Conservation (phyloP, 2,329 filamentous ascomycete species). For the Lizonia empirigonia region DNA sequence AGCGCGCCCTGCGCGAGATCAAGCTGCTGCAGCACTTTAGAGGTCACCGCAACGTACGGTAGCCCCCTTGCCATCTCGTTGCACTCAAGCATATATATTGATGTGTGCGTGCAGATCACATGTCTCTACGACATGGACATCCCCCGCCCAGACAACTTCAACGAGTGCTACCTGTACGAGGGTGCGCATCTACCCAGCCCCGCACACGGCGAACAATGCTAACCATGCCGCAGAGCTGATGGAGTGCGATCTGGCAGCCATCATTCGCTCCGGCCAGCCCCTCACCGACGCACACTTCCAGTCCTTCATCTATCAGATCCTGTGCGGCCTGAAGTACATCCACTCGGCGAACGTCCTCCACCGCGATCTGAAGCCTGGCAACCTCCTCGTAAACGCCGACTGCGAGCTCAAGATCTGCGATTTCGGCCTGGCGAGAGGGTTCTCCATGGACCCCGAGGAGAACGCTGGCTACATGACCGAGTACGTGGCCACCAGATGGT, state of each 20-base stretch:
- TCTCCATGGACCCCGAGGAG: constrained; percentile 96
- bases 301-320: constrained; percentile 99
- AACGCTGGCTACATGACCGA: constrained; percentile 99
- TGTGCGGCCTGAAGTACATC: constrained; percentile 98
- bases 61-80: constrained; percentile 9
- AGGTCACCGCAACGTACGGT: constrained; percentile 56
- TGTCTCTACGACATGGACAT: constrained; percentile 99
- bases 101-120: constrained; percentile 73
- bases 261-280: constrained; percentile 95
- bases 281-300: constrained; percentile 99
- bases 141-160: constrained; percentile 95
- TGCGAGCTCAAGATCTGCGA: constrained; percentile 99
- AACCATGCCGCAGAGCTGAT: constrained; percentile 75
- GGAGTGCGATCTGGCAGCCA: constrained; percentile 98
- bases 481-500: constrained; percentile 98
- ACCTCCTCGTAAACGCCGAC: constrained; percentile 96
- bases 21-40: constrained; percentile 98
- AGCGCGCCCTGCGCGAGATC: constrained; percentile 96
- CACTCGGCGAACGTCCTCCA: constrained; percentile 98
- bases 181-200: constrained; percentile 58
- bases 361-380: constrained; percentile 95
- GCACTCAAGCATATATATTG: constrained; percentile 42
- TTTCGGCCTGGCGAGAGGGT: constrained; percentile 94
- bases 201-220: constrained; percentile 19
- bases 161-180: constrained; percentile 98